Evolutionary conservation across 192 early-diverging fungal species (phyloP).

Genomic region (Coemansia sp.): DNA sequence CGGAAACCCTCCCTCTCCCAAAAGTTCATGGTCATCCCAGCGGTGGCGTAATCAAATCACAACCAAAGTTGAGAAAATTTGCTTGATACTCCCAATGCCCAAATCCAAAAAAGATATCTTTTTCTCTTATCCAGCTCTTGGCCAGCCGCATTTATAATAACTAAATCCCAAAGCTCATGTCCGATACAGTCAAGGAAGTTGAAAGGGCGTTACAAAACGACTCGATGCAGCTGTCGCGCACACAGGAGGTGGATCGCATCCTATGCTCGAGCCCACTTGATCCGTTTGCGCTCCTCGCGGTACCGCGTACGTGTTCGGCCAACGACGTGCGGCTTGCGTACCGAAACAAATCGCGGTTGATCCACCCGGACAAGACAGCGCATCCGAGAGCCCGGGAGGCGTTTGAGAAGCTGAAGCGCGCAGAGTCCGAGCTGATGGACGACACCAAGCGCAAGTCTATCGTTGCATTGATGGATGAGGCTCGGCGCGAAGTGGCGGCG

Average conservation of each 20-base stretch:
- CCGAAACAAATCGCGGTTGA: slow-evolving; percentile 40
- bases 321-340: slow-evolving; percentile 44
- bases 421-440: slow-evolving; percentile 49
- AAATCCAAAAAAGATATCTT: no score
- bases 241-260: slow-evolving; percentile 41
- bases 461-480: slow-evolving; percentile 32
- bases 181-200: slow-evolving; percentile 7
- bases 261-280: slow-evolving; percentile 31
- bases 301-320: slow-evolving; percentile 24
- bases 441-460: slow-evolving; percentile 36
- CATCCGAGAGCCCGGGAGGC: slow-evolving; percentile 45
- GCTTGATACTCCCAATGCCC: no score
- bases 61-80: no score
- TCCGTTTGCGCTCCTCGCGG: slow-evolving; percentile 40
- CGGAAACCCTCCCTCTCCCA: no score
- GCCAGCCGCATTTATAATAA: neutral
- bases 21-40: no score
- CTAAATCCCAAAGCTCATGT: neutral
- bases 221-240: slow-evolving; percentile 25
- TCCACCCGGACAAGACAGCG: slow-evolving; percentile 48
- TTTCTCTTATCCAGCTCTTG: no score
- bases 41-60: no score
- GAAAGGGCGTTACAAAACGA: slow-evolving; percentile 20
- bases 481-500: slow-evolving; percentile 32
- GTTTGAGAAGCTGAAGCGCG: slow-evolving; percentile 43